phyloP scores from a whole-genome alignment of 305 asterid species.

The Fraxinus albicans region DNA sequence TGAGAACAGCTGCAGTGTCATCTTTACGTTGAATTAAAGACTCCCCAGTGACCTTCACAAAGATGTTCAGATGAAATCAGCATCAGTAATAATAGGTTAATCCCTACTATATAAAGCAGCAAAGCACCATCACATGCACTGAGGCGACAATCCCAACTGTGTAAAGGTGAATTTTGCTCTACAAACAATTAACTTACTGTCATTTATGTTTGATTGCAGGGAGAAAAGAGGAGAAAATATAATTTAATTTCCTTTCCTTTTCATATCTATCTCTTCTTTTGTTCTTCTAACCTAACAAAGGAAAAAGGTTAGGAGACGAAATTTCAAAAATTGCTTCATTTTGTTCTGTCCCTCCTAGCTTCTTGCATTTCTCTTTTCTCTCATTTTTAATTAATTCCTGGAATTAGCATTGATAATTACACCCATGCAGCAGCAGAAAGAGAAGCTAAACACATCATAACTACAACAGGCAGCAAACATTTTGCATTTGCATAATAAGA shows the following conservation, averaged over 20 bases:
- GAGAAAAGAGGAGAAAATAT: not conserved
- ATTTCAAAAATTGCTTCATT: not conserved
- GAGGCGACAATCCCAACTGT: not conserved
- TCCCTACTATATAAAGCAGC: not conserved
- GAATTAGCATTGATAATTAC: not conserved
- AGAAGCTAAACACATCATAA: not conserved
- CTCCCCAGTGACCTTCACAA: conserved; percentile 80
- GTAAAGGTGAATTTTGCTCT: not conserved
- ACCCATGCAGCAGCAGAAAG: not conserved
- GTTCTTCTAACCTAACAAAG: not conserved
- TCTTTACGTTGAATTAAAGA: conserved; percentile 84
- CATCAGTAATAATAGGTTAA: conserved; percentile 1
- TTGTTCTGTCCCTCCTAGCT: not conserved
- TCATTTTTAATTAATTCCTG: not conserved
- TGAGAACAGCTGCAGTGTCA: conserved; percentile 81
- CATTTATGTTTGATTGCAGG: not conserved
- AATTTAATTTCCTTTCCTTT: not conserved
- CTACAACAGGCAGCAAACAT: not conserved
- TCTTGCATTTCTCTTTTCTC: not conserved
- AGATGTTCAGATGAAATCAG: conserved; percentile 25
- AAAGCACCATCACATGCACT: not conserved
- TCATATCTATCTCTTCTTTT: not conserved
- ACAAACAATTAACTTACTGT: not conserved
- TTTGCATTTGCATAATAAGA: conserved; percentile 8
- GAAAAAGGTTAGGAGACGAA: not conserved